Evolutionary conservation across 140 eudicot genomes (phyloP).

Genomic region (Oenanthe javanica): DNA sequence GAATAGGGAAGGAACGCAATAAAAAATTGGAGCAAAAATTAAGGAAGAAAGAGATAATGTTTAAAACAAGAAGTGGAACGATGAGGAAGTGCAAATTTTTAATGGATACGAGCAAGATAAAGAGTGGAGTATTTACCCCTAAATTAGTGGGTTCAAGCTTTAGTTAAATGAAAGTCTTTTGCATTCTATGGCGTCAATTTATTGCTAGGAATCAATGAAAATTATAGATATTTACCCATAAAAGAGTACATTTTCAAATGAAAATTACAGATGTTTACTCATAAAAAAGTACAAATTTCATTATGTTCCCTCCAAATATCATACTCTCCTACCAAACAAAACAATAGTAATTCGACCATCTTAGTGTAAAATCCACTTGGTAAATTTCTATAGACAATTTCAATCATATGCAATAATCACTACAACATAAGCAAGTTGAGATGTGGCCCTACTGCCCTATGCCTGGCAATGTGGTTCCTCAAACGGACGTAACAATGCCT

Average conservation of each 20-base stretch:
- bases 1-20: neutral
- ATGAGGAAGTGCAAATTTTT: neutral
- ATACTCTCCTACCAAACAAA: too few relatives aligned
- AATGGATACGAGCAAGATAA: neutral
- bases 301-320: too few relatives aligned
- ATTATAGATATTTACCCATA: neutral
- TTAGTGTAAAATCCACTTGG: neutral
- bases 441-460: neutral
- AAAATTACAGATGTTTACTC: too few relatives aligned
- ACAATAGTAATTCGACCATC: neutral
- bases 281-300: too few relatives aligned
- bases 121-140: neutral
- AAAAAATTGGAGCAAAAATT: neutral
- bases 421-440: neutral
- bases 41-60: neutral
- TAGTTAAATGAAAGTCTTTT: too few relatives aligned
- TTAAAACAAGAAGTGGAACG: neutral
- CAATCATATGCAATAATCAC: neutral
- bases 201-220: neutral
- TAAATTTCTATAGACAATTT: neutral
- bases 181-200: too few relatives aligned
- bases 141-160: neutral
- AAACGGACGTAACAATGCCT: neutral
- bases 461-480: neutral
- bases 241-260: neutral